A percentile compares a stretch with the other conserved stretches of the same genome.
Evolutionary conservation across 257 asterid genomes (phyloP).

Genomic region (Voacanga thouarsii): DNA sequence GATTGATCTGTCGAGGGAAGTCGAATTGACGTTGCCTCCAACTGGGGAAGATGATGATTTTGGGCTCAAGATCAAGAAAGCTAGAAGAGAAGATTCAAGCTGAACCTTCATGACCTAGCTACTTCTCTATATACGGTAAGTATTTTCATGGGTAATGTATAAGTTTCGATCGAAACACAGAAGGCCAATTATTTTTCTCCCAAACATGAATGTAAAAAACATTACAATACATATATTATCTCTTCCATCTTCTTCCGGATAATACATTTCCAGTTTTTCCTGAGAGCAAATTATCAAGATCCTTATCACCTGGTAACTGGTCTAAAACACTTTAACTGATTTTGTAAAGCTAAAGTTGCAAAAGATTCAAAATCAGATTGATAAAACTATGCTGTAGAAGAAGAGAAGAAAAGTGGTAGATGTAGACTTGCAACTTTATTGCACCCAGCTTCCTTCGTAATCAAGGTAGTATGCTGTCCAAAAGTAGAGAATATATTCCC

Average conservation of each 20-base stretch:
- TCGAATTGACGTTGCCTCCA: slow-evolving; percentile 36
- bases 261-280: neutral
- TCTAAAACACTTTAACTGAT: slow-evolving; percentile 1
- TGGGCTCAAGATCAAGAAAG: slow-evolving; percentile 35
- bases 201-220: neutral
- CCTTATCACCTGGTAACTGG: neutral
- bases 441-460: slow-evolving; percentile 19
- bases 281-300: neutral
- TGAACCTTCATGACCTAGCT: neutral
- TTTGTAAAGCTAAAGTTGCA: slow-evolving; percentile 11
- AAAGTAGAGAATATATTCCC: slow-evolving; percentile 15
- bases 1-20: slow-evolving; percentile 29
- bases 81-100: slow-evolving; percentile 35
- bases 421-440: slow-evolving; percentile 6
- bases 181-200: neutral
- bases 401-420: neutral
- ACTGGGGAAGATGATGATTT: slow-evolving; percentile 7
- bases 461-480: slow-evolving; percentile 16
- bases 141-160: neutral
- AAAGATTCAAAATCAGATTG: neutral
- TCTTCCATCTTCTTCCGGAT: neutral
- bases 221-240: neutral
- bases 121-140: neutral
- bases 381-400: neutral
- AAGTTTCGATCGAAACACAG: neutral